phyloP scores from a whole-genome alignment of 352 stramenopile genomes.

The Phytophthora cactorum region DNA sequence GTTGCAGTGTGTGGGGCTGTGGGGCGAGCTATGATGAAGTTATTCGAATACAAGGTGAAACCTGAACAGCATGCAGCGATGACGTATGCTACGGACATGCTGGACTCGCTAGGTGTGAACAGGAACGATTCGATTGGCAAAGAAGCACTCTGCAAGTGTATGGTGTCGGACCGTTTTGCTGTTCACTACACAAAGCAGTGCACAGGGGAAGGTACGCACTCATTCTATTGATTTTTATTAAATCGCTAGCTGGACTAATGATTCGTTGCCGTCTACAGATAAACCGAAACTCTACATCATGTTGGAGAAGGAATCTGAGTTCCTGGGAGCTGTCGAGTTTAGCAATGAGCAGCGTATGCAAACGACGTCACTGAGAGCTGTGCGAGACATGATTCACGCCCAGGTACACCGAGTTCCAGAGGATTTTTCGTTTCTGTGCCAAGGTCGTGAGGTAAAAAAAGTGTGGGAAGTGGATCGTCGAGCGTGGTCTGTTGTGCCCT shows the following conservation, averaged over 20 bases:
- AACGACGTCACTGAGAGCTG: constrained; percentile 43
- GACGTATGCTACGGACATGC: constrained; percentile 48
- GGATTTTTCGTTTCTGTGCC: constrained; percentile 61
- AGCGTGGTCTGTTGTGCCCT: constrained; percentile 63
- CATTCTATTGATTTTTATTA: neutral
- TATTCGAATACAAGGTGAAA: constrained; percentile 62
- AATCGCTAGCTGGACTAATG: neutral
- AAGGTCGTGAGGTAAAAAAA: constrained; percentile 53
- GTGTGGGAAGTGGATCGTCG: constrained; percentile 64
- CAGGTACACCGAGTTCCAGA: constrained; percentile 47
- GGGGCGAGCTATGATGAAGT: constrained; percentile 57
- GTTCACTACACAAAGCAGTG: constrained; percentile 74
- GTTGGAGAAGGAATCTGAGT: constrained; percentile 65
- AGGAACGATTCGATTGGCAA: constrained; percentile 40
- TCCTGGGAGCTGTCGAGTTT: constrained; percentile 68
- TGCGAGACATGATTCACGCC: constrained; percentile 56
- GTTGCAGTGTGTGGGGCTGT: constrained; percentile 52
- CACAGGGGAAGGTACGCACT: constrained; percentile 58
- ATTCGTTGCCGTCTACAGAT: constrained; percentile 15
- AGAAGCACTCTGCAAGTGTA: constrained; percentile 49
- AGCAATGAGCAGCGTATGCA: constrained; percentile 61
- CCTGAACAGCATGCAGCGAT: constrained; percentile 45
- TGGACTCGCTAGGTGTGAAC: constrained; percentile 39
- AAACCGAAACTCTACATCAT: constrained; percentile 74
- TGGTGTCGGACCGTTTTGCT: constrained; percentile 56